Evolutionary conservation across 2,329 filamentous ascomycete genomes (phyloP), one percentile per base, ranked within the genome.

Genomic region (Colletotrichum sp.): DNA sequence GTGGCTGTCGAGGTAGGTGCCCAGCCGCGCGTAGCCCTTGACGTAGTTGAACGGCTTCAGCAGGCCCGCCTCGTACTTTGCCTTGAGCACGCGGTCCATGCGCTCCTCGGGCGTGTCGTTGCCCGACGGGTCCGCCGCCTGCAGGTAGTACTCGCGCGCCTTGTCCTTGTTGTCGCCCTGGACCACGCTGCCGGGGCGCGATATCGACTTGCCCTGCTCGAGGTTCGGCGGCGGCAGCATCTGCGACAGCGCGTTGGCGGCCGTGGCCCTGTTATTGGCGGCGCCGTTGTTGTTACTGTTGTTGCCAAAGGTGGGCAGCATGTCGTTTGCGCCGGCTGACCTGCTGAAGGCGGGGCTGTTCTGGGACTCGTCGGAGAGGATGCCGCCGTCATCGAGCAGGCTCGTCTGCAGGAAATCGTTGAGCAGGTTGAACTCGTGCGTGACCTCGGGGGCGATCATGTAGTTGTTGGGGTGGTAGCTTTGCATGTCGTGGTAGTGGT

Each of bases 21-120:
- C 95, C 64, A 99, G 88, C 36, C 96, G 92, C 13, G 95, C 94
- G 84, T 99, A 99, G 15, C 97, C 97, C 82, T 98, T 98, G 80
- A 99, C 95, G 84, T 99, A 99, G 87, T 99, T 99, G 90, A 99
- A 99, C 2, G 97, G 97, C 82, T 96, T 97, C 75, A 99, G 88
- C 81, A 99, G 90, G 3, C 97, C 97, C 1, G 97, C 97, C 79
- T 99, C 96, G 85, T 98, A 98, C 85, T 99, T 99, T 78, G 97
- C 97, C 83, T 94, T 95, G 72, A 99, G 91, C 8, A 99, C 92
- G 80, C 97, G 95, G 81, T 96, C 94, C 95, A 99, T 98, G 76
- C 97, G 94, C 84, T 98, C 95, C 85, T 98, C 96, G 15, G 97
- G 96, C 26, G 94, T 94, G 79, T 95, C 90, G 80, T 92, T 91